Conservation (phyloP, 768 basidiomycete species). For the Astraeus odoratus region DNA sequence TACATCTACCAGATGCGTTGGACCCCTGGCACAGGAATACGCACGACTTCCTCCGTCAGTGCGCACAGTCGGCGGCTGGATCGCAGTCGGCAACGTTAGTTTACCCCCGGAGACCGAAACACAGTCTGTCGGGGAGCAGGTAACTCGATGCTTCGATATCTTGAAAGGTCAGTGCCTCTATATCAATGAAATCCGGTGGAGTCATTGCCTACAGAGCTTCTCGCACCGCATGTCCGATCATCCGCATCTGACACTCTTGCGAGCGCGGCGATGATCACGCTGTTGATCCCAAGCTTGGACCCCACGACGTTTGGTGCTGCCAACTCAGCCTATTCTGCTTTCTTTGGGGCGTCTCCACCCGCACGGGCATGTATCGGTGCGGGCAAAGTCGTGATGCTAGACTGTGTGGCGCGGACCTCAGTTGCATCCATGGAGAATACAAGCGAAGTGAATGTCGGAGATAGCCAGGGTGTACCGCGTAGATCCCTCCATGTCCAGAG, state of each 20-base stretch:
- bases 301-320: slow-evolving; percentile 54
- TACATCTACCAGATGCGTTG: neutral
- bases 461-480: slow-evolving; percentile 33
- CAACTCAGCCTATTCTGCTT: slow-evolving; percentile 72
- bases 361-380: slow-evolving; percentile 91
- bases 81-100: slow-evolving; percentile 55
- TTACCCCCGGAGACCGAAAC: slow-evolving; percentile 10
- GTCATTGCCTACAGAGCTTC: slow-evolving; percentile 36
- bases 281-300: slow-evolving; percentile 78
- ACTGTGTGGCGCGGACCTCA: slow-evolving; percentile 64
- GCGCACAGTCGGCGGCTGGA: slow-evolving; percentile 51
- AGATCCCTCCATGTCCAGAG: slow-evolving; percentile 90
- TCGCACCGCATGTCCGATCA: slow-evolving; percentile 38
- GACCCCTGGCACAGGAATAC: neutral
- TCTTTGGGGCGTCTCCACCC: slow-evolving; percentile 89
- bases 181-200: neutral
- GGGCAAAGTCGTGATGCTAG: slow-evolving; percentile 57
- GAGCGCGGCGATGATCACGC: slow-evolving; percentile 56
- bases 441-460: slow-evolving; percentile 1
- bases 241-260: slow-evolving; percentile 9
- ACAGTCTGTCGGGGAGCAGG: slow-evolving; percentile 61
- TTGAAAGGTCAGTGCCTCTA: slow-evolving; percentile 45
- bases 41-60: slow-evolving; percentile 11
- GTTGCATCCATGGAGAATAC: slow-evolving; percentile 10
- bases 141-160: slow-evolving; percentile 56